These are phyloP conservation scores for Lachnellula hyalina DNA, from an alignment of 2,329 filamentous ascomycete species.

Conservation along the genomic window DNA sequence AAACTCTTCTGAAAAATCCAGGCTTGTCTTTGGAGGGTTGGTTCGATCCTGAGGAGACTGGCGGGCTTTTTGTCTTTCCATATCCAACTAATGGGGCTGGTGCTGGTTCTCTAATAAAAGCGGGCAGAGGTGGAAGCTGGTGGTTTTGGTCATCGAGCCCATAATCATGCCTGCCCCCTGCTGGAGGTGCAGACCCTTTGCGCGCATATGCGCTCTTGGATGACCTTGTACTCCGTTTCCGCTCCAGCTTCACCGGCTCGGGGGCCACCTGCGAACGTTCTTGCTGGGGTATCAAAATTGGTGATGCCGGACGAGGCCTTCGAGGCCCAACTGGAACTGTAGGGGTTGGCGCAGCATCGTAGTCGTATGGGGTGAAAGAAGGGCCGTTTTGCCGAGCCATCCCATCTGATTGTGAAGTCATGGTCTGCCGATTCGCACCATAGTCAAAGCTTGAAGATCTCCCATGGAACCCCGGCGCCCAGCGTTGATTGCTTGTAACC, in stretches of 20 bases:
- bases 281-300: slow-evolving; percentile 28
- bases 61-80: slow-evolving; percentile 40
- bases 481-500: slow-evolving; percentile 52
- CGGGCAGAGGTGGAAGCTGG: slow-evolving; percentile 29
- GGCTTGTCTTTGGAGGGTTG: slow-evolving; percentile 60
- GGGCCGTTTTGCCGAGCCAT: slow-evolving; percentile 27
- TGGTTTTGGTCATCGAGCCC: slow-evolving; percentile 28
- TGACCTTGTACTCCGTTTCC: slow-evolving; percentile 55
- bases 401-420: slow-evolving; percentile 26
- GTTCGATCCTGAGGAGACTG: slow-evolving; percentile 31
- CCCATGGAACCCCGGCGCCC: slow-evolving; percentile 43
- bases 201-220: slow-evolving; percentile 35
- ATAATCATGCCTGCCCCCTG: slow-evolving; percentile 30
- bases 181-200: slow-evolving; percentile 37
- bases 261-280: slow-evolving; percentile 15
- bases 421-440: slow-evolving; percentile 38
- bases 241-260: slow-evolving; percentile 39
- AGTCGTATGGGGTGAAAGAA: slow-evolving; percentile 40
- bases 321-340: slow-evolving; percentile 77
- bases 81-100: slow-evolving; percentile 48
- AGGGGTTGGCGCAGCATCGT: slow-evolving; percentile 81
- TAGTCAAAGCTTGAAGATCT: slow-evolving; percentile 74
- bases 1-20: slow-evolving; percentile 91
- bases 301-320: slow-evolving; percentile 38
- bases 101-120: slow-evolving; percentile 42